Conservation (phyloP, 768 basidiomycete genomes). For the Russula abietina region DNA sequence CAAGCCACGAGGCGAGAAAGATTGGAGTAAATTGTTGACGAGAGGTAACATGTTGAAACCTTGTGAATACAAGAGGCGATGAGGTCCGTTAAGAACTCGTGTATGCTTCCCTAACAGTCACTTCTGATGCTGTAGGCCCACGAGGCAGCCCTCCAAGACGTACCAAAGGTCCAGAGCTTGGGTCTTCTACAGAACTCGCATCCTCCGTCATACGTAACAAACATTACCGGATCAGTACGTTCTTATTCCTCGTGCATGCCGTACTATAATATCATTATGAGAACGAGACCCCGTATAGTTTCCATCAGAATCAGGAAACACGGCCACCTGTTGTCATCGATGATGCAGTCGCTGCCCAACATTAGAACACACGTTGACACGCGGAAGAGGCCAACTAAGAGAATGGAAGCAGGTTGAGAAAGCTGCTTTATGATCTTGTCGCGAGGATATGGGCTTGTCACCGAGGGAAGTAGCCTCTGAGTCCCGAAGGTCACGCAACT, state of each 20-base stretch:
- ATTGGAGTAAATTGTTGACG: constrained; percentile 52
- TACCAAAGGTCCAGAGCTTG: too few species aligned
- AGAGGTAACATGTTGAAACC: constrained; percentile 65
- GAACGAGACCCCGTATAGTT: neutral
- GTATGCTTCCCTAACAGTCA: neutral
- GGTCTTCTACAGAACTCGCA: neutral
- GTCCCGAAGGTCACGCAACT: too few species aligned
- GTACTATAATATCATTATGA: too few species aligned
- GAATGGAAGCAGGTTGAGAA: neutral
- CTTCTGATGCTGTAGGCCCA: neutral
- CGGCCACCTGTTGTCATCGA: neutral
- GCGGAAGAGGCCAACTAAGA: neutral
- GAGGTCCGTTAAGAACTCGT: constrained; percentile 25
- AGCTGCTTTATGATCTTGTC: neutral
- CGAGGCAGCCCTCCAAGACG: neutral
- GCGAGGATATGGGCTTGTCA: neutral
- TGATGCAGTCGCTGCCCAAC: neutral
- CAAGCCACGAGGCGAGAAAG: constrained; percentile 43
- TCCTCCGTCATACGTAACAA: neutral
- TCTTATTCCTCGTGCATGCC: neutral
- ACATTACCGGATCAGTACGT: neutral
- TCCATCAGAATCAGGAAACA: neutral
- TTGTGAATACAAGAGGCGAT: constrained; percentile 90
- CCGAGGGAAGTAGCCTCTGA: too few species aligned
- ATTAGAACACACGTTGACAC: neutral